These are phyloP conservation scores for Nitzschia putrida DNA, from an alignment of 108 stramenopile genomes.

Conservation along the genomic window DNA sequence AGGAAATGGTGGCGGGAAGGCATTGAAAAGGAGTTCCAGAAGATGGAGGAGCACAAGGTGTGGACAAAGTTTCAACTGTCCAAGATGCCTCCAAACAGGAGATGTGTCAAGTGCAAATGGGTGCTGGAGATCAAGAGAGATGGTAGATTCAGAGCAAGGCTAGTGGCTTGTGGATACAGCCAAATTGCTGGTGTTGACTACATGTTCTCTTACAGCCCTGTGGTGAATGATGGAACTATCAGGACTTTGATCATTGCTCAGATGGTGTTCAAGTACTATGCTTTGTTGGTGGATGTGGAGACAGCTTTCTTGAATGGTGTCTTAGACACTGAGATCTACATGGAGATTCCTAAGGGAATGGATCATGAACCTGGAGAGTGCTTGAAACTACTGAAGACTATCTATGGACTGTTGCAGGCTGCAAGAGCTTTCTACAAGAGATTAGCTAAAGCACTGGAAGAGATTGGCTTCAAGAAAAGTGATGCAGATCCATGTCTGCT, in stretches of 20 bases:
- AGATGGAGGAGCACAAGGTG: slow-evolving; percentile 7
- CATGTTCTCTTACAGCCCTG: neutral
- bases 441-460: neutral
- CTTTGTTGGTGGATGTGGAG: neutral
- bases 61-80: slow-evolving; percentile 5
- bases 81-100: too few relatives aligned
- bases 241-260: neutral
- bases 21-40: slow-evolving; percentile 5
- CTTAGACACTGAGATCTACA: slow-evolving; percentile 34
- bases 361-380: neutral
- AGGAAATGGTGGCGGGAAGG: neutral
- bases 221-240: too few relatives aligned
- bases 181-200: slow-evolving; percentile 16
- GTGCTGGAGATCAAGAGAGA: slow-evolving; percentile 6
- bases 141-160: too few relatives aligned
- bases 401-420: slow-evolving; percentile 6
- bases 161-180: slow-evolving; percentile 19
- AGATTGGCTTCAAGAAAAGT: slow-evolving; percentile 21
- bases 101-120: too few relatives aligned
- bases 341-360: slow-evolving; percentile 17
- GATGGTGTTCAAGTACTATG: neutral
- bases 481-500: slow-evolving; percentile 44
- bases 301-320: slow-evolving; percentile 33
- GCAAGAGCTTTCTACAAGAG: neutral
- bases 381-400: slow-evolving; percentile 12